Conservation (phyloP, 495 filamentous ascomycete species). For the Penicillium atrosanguineum region DNA sequence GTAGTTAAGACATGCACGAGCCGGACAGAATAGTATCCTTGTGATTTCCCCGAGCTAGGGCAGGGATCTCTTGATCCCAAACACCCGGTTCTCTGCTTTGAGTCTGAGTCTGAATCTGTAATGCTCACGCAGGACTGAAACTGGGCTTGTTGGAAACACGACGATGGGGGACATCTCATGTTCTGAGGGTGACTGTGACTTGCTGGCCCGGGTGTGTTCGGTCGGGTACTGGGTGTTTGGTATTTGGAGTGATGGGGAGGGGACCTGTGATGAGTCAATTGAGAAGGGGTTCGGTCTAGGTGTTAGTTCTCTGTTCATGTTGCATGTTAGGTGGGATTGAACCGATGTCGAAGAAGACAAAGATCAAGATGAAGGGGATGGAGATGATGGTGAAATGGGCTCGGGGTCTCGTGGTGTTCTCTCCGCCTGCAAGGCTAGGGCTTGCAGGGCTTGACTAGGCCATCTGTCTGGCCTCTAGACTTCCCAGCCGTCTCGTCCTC, state of each 20-base stretch:
- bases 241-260: neutral
- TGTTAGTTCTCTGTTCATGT: neutral
- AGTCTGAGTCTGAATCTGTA: neutral
- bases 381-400: neutral
- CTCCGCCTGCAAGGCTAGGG: neutral
- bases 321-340: neutral
- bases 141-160: neutral
- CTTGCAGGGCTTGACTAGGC: neutral
- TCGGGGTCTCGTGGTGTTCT: neutral
- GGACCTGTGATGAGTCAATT: neutral
- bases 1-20: too few species aligned
- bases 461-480: neutral
- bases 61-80: neutral
- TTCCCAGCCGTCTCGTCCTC: neutral
- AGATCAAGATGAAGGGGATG: neutral
- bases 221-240: neutral
- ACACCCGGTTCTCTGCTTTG: neutral
- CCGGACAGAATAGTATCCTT: too few species aligned
- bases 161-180: neutral
- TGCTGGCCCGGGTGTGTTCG: too few species aligned
- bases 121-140: neutral
- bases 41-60: too few species aligned
- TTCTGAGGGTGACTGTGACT: neutral
- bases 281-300: neutral
- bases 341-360: neutral